These are phyloP conservation scores for Aspergillus sp. DNA, from an alignment of 2,329 filamentous ascomycete species.

Conservation along the genomic window DNA sequence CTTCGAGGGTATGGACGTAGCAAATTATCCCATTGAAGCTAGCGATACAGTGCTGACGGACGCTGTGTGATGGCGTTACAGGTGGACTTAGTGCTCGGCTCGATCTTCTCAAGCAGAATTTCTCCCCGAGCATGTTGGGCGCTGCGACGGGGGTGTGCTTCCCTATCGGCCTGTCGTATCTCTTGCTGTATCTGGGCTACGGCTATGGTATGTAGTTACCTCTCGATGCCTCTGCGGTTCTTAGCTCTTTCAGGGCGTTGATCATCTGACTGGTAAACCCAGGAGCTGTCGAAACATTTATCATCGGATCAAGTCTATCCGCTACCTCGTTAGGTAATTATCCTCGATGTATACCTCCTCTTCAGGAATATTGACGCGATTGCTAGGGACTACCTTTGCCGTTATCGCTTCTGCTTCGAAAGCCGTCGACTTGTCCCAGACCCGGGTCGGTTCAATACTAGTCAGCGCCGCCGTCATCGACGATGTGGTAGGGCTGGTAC, in stretches of 20 bases:
- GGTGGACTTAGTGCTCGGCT: conserved; percentile 49
- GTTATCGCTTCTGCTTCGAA: conserved; percentile 31
- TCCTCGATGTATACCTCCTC: no score
- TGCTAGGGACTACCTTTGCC: conserved; percentile 29
- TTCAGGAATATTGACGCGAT: no score
- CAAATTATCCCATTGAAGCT: no score
- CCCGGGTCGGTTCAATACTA: conserved; percentile 45
- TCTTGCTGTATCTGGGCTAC: conserved; percentile 45
- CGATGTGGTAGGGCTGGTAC: conserved; percentile 48
- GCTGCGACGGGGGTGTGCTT: conserved; percentile 48
- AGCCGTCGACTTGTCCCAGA: conserved; percentile 43
- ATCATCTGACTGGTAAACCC: no score
- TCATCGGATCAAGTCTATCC: conserved; percentile 30
- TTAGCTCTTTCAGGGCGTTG: no score
- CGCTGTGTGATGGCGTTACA: background rate
- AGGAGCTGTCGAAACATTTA: conserved; percentile 11
- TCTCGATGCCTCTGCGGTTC: no score
- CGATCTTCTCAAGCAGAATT: conserved; percentile 48
- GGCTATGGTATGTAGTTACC: conserved; percentile 31
- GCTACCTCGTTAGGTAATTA: conserved; percentile 26
- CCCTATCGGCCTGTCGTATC: conserved; percentile 48
- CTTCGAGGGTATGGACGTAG: conserved; percentile 34
- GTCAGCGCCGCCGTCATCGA: conserved; percentile 50
- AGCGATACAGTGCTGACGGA: no score
- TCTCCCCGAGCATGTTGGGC: conserved; percentile 42